phyloP scores from a whole-genome alignment of 371 early-diverging fungal genomes.

The Paraphysoderma sedebokerense region DNA sequence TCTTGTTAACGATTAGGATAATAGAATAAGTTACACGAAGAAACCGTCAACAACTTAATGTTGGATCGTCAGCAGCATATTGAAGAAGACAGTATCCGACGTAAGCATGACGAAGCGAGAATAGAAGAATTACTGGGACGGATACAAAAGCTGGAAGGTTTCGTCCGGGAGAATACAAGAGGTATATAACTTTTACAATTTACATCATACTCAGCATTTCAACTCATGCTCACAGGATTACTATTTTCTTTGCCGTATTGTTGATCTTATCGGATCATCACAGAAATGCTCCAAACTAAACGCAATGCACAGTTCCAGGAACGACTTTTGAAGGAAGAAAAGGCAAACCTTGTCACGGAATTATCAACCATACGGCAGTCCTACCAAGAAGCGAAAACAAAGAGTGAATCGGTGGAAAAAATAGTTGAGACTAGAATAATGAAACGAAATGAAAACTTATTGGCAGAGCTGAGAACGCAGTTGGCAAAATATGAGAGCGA shows the following conservation, averaged over 20 bases:
- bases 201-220: no score
- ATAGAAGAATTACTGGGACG: constrained; percentile 13
- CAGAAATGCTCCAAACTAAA: constrained; percentile 14
- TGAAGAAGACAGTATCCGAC: constrained; percentile 17
- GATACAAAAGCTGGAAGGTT: constrained; percentile 3
- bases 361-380: constrained; percentile 4
- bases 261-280: background rate
- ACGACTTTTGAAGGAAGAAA: constrained; percentile 20
- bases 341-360: constrained; percentile 11
- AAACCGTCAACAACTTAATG: constrained; percentile 12
- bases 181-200: constrained; percentile 9
- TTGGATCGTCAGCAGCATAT: constrained; percentile 12
- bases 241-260: background rate
- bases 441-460: constrained; percentile 11
- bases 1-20: no score
- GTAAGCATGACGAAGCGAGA: constrained; percentile 12
- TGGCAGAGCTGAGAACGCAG: constrained; percentile 13
- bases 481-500: constrained; percentile 15
- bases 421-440: constrained; percentile 11
- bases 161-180: constrained; percentile 28
- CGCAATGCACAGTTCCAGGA: constrained; percentile 19
- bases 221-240: no score
- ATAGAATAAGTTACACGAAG: constrained; percentile 9
- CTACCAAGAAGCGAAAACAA: constrained; percentile 6
- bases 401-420: constrained; percentile 3